Evolutionary conservation across 495 filamentous ascomycete genomes (phyloP).

Genomic region (Penicillium cataractarum): DNA sequence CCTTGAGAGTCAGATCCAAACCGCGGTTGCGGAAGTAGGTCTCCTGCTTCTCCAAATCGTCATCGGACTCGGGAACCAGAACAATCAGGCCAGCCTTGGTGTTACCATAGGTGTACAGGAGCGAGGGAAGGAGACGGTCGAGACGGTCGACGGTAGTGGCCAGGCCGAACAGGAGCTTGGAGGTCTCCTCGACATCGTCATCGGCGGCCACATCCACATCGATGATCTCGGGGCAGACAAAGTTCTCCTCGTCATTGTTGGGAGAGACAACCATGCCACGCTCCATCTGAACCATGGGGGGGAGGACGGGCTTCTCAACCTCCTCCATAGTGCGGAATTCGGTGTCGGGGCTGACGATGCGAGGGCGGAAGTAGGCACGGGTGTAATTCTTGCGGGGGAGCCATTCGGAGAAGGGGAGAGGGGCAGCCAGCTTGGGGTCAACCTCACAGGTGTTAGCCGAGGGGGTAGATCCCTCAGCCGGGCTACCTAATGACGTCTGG

Average conservation of each 20-base stretch:
- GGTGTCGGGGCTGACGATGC: conserved; percentile 40
- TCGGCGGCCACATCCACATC: conserved; percentile 49
- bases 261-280: conserved; percentile 50
- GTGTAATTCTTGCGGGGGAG: conserved; percentile 54
- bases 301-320: conserved; percentile 47
- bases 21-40: conserved; percentile 52
- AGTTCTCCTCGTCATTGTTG: conserved; percentile 36
- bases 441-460: conserved; percentile 38
- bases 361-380: conserved; percentile 51
- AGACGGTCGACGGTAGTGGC: conserved; percentile 55
- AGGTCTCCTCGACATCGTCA: conserved; percentile 51
- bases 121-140: conserved; percentile 49
- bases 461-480: conserved; percentile 22
- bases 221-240: conserved; percentile 52
- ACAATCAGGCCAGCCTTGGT: conserved; percentile 54
- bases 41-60: conserved; percentile 48
- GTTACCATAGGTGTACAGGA: conserved; percentile 54
- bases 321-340: conserved; percentile 49
- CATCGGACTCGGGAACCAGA: conserved; percentile 51
- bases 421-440: conserved; percentile 42
- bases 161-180: conserved; percentile 55
- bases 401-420: conserved; percentile 50
- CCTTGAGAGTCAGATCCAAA: conserved; percentile 59
- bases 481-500: conserved; percentile 23
- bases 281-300: conserved; percentile 50